Conservation (phyloP, 2,329 filamentous ascomycete genomes). For the Calonectria pteridis region DNA sequence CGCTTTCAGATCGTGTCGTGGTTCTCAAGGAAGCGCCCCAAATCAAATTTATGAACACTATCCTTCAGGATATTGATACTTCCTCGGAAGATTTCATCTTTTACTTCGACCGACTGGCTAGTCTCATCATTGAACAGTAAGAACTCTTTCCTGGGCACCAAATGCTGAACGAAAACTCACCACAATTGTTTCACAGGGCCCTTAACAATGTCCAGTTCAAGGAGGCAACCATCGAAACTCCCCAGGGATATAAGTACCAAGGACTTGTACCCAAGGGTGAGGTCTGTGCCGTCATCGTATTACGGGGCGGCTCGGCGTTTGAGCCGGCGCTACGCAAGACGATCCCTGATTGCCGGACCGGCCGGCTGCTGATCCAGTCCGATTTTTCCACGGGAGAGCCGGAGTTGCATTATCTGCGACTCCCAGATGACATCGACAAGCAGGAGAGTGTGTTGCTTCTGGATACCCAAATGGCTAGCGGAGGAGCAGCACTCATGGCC, state of each 20-base stretch:
- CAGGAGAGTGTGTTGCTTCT: slow-evolving; percentile 88
- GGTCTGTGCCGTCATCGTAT: slow-evolving; percentile 86
- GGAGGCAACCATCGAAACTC: slow-evolving; percentile 75
- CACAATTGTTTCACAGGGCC: slow-evolving; percentile 62
- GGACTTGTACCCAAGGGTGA: slow-evolving; percentile 80
- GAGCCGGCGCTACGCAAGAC: slow-evolving; percentile 90
- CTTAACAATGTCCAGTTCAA: slow-evolving; percentile 82
- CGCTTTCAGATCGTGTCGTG: slow-evolving; percentile 80
- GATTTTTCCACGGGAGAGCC: slow-evolving; percentile 88
- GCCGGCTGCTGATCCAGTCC: slow-evolving; percentile 91
- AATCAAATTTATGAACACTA: slow-evolving; percentile 88
- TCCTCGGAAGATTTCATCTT: slow-evolving; percentile 93
- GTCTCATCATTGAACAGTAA: slow-evolving; percentile 85
- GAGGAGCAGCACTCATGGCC: slow-evolving; percentile 89
- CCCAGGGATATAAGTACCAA: slow-evolving; percentile 75
- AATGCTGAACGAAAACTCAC: slow-evolving; percentile 12
- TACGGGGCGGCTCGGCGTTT: slow-evolving; percentile 89
- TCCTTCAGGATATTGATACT: slow-evolving; percentile 85
- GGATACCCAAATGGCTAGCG: slow-evolving; percentile 95
- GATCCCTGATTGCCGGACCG: slow-evolving; percentile 92
- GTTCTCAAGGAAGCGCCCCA: slow-evolving; percentile 84
- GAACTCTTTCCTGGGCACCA: slow-evolving; percentile 38
- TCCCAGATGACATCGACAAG: slow-evolving; percentile 78
- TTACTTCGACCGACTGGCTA: slow-evolving; percentile 91
- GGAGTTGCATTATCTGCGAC: slow-evolving; percentile 88